These are phyloP conservation scores for Leishmania lainsoni DNA, from an alignment of 208 protist species.

Conservation along the genomic window DNA sequence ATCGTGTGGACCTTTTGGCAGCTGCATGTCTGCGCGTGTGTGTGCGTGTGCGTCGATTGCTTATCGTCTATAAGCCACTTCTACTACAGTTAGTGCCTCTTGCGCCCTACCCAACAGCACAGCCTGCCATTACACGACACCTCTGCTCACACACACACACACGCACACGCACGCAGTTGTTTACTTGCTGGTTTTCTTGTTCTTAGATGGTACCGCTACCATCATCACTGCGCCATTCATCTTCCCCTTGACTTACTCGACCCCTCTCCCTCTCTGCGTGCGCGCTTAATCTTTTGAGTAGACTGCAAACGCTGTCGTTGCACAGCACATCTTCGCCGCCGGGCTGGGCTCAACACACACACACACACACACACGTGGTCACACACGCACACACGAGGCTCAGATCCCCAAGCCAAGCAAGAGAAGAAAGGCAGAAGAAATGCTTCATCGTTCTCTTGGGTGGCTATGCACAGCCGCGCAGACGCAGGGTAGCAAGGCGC, in stretches of 20 bases:
- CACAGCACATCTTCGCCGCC: neutral
- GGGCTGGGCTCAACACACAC: neutral
- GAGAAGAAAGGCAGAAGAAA: neutral
- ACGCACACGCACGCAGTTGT: neutral
- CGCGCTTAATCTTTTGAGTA: neutral
- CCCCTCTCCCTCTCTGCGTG: neutral
- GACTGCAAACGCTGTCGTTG: neutral
- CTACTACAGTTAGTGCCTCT: neutral
- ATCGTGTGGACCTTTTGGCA: neutral
- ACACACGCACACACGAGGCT: too few species aligned
- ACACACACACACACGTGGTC: neutral
- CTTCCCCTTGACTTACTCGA: too few species aligned
- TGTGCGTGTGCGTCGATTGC: neutral
- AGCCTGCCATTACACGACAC: neutral
- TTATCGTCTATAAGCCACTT: neutral
- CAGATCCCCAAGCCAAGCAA: neutral
- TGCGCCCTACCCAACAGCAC: neutral
- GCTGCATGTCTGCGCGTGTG: neutral
- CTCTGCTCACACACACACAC: neutral
- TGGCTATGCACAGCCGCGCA: slow-evolving; percentile 14
- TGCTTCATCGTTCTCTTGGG: slow-evolving; percentile 15
- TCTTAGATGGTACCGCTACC: neutral
- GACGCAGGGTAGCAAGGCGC: slow-evolving; percentile 34
- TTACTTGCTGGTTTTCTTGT: neutral
- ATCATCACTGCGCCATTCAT: neutral